These are phyloP conservation scores for Pseudogymnoascus sp. DNA, from an alignment of 2,329 filamentous ascomycete genomes.

Conservation along the genomic window DNA sequence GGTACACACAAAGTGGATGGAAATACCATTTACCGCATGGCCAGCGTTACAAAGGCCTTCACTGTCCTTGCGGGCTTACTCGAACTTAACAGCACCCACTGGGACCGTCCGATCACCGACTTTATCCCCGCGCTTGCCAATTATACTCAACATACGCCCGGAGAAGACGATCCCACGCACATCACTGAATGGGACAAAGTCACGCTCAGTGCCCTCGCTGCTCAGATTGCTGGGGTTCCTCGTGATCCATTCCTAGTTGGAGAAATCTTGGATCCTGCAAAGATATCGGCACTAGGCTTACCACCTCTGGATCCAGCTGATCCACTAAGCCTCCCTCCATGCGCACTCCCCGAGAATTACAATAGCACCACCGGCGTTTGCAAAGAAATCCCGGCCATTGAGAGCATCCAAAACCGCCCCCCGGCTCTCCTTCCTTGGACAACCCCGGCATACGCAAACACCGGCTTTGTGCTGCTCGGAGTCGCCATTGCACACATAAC, in stretches of 20 bases:
- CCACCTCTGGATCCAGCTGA: slow-evolving; percentile 10
- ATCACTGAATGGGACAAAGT: slow-evolving; percentile 28
- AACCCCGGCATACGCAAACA: slow-evolving; percentile 42
- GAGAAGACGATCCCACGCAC: slow-evolving; percentile 18
- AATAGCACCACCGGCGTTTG: neutral
- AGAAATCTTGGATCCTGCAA: slow-evolving; percentile 12
- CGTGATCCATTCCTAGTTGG: slow-evolving; percentile 21
- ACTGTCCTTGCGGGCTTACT: slow-evolving; percentile 33
- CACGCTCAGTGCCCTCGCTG: slow-evolving; percentile 27
- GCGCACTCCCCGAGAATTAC: slow-evolving; percentile 8
- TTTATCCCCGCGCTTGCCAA: slow-evolving; percentile 26
- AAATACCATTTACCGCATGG: slow-evolving; percentile 36
- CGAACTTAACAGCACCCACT: slow-evolving; percentile 28
- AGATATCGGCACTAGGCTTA: neutral
- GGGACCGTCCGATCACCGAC: slow-evolving; percentile 27
- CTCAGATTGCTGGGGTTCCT: slow-evolving; percentile 26
- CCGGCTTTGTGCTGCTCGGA: slow-evolving; percentile 37
- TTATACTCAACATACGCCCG: neutral
- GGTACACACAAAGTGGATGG: slow-evolving; percentile 32
- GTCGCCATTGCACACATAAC: slow-evolving; percentile 38
- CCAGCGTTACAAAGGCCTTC: slow-evolving; percentile 33
- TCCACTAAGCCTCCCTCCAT: slow-evolving; percentile 13
- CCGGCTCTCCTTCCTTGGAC: slow-evolving; percentile 37
- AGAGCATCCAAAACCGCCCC: slow-evolving; percentile 25
- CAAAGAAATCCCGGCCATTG: slow-evolving; percentile 9